These are phyloP conservation scores for Lyophyllum atratum DNA, from an alignment of 768 basidiomycete species.

Conservation along the genomic window DNA sequence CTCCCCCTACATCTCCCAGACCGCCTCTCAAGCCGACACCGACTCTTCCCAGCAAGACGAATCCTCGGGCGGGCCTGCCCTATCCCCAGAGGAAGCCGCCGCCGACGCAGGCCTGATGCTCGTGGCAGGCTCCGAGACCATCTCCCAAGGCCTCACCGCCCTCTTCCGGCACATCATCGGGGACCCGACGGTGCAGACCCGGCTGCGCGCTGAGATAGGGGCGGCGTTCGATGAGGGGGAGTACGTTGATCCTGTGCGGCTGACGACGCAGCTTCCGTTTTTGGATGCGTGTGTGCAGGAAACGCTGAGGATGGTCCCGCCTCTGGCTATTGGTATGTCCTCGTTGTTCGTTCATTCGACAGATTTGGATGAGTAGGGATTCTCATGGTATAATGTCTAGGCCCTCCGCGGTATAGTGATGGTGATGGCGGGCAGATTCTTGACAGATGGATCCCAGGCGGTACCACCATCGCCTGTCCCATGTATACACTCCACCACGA, in stretches of 20 bases:
- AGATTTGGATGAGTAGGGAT: too few relatives aligned
- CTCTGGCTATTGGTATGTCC: slow-evolving; percentile 18
- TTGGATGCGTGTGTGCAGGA: slow-evolving; percentile 29
- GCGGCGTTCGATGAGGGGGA: slow-evolving; percentile 4
- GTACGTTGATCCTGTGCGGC: slow-evolving; percentile 8
- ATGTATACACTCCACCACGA: slow-evolving; percentile 17
- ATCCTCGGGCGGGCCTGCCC: background rate
- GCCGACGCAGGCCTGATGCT: slow-evolving; percentile 23
- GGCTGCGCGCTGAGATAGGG: slow-evolving; percentile 14
- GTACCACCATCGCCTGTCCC: slow-evolving; percentile 14
- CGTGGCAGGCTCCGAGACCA: slow-evolving; percentile 23
- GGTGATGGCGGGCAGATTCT: background rate
- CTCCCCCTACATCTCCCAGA: background rate
- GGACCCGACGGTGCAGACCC: slow-evolving; percentile 1
- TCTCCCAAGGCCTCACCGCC: slow-evolving; percentile 13
- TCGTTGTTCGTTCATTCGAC: too few relatives aligned
- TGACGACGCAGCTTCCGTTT: slow-evolving; percentile 18
- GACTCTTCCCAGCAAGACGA: slow-evolving; percentile 18
- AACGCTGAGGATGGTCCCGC: slow-evolving; percentile 23
- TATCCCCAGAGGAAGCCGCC: slow-evolving; percentile 14
- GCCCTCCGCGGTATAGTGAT: slow-evolving; percentile 15
- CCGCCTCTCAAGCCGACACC: background rate
- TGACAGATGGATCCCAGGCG: slow-evolving; percentile 6
- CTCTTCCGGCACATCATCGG: slow-evolving; percentile 17
- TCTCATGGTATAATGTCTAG: too few relatives aligned